Evolutionary conservation across 768 basidiomycete genomes (phyloP), one percentile per base, ranked within the genome.

Genomic region (Amanita polypyramis): DNA sequence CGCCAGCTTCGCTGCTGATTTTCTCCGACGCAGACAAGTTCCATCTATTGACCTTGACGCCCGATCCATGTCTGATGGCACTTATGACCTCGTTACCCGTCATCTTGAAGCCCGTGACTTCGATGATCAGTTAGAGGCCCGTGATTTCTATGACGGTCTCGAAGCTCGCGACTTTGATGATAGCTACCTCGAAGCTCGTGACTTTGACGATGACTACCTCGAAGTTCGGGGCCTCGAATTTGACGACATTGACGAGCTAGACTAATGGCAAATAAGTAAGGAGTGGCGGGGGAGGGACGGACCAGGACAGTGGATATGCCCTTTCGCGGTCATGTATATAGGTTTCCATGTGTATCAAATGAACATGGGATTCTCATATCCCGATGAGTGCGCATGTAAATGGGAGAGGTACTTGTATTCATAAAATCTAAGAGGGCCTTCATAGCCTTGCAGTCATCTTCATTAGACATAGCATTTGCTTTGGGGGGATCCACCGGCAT

Each of bases 141-240:
- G 43, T 12, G 19, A 45, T 8, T 33, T 34, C 17, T 15, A 19
- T n/a, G 30, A 33, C 14, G 32, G 21, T 11, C 20, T 45, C 1
- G 43, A 35, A 35, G 44, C 32, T 23, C 44, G 44, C 8, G 44
- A 36, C 11, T 36, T 36, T 34, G 34, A 36, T n/a, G 44, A 36
- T n/a, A 33, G 23, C 21, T 30, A n/a, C 19, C 34, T 45, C 12
- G 34, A 45, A n/a, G 33, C 44, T 27, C 44, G 44, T 9, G 43
- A 7, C 43, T 20, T 44, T 21, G 43, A 44, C 15, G 43, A 44
- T 25, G 4, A n/a, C 39, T 30, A 35, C 34, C 34, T 35, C 4
- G 34, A 35, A 17, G 15, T 11, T 12, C 34, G 34, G 4, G 34
- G 15, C 34, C 11, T 35, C 11, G 34, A 35, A 3, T 27, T 27